Evolutionary conservation across 345 rosid genomes (phyloP), one percentile per base, ranked within the genome.

Genomic region (Excoecaria agallocha): DNA sequence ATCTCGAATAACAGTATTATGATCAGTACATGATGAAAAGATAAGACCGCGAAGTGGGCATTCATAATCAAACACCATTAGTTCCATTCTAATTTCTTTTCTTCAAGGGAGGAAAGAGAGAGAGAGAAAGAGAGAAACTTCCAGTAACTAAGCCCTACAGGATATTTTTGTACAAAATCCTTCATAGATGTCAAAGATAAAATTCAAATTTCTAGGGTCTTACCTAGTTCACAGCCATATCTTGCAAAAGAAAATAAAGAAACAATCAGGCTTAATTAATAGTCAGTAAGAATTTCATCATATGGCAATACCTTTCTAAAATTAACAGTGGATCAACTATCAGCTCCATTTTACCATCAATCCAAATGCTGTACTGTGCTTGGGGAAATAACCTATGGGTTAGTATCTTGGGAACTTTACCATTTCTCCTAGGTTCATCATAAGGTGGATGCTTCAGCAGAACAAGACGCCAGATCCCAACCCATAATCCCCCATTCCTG

Each of bases 291-390:
- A 66, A 22, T 46, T 25, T 50, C 66, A 66, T 49, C 39, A 67
- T 6, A 51, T 0, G 61, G 24, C 10, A 39, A 3, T 85, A 91
- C 98, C 99, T 96, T 84, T 96, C 99, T 45, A 96, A 84, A 67
- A 96, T 88, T 72, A 87, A 90, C 78, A 93, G 77, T 8, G 99
- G 98, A 68, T 91, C 98, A 57, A 93, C 95, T 65, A 88, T 84
- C 79, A 96, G 87, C 92, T 96, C 99, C 98, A 95, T 95, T 81
- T 96, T 93, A 68, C 94, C 98, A 85, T 96, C 98, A 75, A 96
- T 91, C 99, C 99, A 96, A 69, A 96, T 96, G 85, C 93, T 96
- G 89, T 91, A 93, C 57, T 84, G 95, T 12, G 97, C 89, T 81
- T 90, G 80, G 78, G 97, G 99, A 84, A 93, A 93, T 77, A 96